Conservation (phyloP, 768 basidiomycete species). For the Paxillus ammoniavirescens region DNA sequence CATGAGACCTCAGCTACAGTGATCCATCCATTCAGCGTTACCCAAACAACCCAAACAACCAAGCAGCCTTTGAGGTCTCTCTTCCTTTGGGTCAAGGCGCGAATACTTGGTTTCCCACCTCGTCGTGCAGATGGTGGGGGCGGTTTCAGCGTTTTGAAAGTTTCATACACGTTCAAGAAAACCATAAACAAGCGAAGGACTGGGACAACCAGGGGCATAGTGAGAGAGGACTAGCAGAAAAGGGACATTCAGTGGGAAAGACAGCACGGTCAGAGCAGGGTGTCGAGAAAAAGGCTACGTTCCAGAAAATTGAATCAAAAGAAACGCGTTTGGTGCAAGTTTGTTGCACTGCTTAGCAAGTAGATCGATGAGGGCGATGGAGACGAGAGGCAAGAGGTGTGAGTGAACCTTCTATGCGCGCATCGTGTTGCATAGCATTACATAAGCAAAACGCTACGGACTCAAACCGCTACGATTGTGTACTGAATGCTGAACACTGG, state of each 20-base stretch:
- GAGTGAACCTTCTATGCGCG: conserved; percentile 2
- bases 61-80: conserved; percentile 83
- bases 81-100: conserved; percentile 73
- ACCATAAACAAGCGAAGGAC: conserved; percentile 67
- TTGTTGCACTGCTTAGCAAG: conserved; percentile 4
- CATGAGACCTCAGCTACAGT: conserved; percentile 10
- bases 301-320: neutral
- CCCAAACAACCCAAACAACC: conserved; percentile 86
- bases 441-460: conserved; percentile 9
- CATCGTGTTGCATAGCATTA: conserved; percentile 18
- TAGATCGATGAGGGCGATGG: conserved; percentile 19
- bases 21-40: conserved; percentile 34
- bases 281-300: neutral
- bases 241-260: conserved; percentile 6
- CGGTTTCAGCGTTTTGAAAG: conserved; percentile 77
- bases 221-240: conserved; percentile 4
- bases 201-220: conserved; percentile 70
- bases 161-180: conserved; percentile 78
- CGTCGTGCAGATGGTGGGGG: conserved; percentile 52
- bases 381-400: neutral
- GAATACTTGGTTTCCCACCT: conserved; percentile 59
- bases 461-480: too few species aligned
- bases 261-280: neutral
- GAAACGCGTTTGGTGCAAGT: conserved; percentile 3
- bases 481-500: too few species aligned